Base-by-base conservation (phyloP, 2,329 filamentous ascomycete species). In the Cladosporium colombiae region DNA sequence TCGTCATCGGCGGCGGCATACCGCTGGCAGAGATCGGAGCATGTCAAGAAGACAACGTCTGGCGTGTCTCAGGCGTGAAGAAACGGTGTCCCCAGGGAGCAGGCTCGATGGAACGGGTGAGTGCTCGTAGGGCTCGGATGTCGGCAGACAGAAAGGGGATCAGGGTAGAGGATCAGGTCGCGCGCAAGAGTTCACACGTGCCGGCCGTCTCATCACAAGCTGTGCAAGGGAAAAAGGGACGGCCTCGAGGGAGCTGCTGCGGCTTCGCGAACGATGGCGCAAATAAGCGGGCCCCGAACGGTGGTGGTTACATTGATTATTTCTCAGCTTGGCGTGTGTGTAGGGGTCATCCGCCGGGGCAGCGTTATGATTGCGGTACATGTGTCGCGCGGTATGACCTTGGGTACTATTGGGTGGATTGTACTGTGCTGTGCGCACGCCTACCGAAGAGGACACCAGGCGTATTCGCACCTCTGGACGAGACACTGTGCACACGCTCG, bases 261-360 rank as follows among this genome's bases (percentile, higher is more conserved):
- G 57, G 57, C 37, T 60, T 46, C 37, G 57, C 44, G 57, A 53
- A n/a, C 50, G 57, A 60, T 60, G 57, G 57, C 57, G 57, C 57
- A 52, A 63, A 55, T 40, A 63, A 63, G 61, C 50, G 61, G 61
- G 37, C 23, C 33, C 49, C 8, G 21, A 23, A 53, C 23, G 33
- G 18, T 27, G 49, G 18, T 40, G 35, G 40, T 46, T 46, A n/a
- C 40, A 46, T 21, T 44, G 13, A 40, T 44, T 31, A 33, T 52
- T 62, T 62, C 44, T 52, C 59, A 62, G 40, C 61, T 63, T 63
- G 61, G 61, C 61, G 60, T 55, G 60, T 62, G 49, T 57, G 55
- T 40, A 57, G 55, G 55, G 58, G 27, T 49, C 23, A 21, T 50
- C 27, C 58, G 58, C 40, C 58, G 58, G 35, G 40, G 58, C 44